Base-by-base conservation (phyloP, 2,329 filamentous ascomycete genomes). In the Fusarium irregulare region DNA sequence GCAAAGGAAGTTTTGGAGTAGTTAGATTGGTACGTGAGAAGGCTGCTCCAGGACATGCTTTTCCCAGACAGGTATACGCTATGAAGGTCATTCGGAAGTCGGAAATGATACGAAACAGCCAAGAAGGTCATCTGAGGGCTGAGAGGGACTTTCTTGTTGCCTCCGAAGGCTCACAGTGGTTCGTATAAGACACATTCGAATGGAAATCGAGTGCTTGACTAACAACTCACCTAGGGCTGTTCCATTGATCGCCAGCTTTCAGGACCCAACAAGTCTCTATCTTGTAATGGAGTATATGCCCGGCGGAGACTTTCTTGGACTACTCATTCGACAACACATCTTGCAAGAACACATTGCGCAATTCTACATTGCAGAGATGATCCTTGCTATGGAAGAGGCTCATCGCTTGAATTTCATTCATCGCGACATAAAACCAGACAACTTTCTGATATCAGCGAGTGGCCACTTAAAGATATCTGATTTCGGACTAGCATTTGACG, bases 251-350 rank as follows among this genome's bases (percentile, higher is more conserved):
- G 87, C 93, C 51, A 96, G 93, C 76, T 98, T 98, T 71, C 93
- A 98, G 78, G 96, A 98, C 77, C 83, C 87, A 37, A 86, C 88
- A 44, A 93, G 93, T 73, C 85, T 99, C 8, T 98, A 98, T 75
- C 88, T 99, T 8, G 92, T 98, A 55, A 98, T 98, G 94, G 94
- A 98, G 64, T 99, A 97, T 77, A 98, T 98, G 93, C 91, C 97
- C 4, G 96, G 95, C 1, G 95, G 96, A 0, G 95, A 99, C 78
- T 98, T 99, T 72, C 85, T 99, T 1, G 93, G 93, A 3, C 81
- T 98, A 1, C 82, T 99, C 18, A 92, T 98, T 58, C 89, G 94
- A 18, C 92, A 97, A 76, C 94, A 96, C 66, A 88, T 93, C 4
- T 84, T 99, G 3, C 89, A 89, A 58, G 96, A 98, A 78, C 83